These are phyloP conservation scores for Rutstroemia sp. DNA, from an alignment of 2,329 filamentous ascomycete species.

Conservation along the genomic window DNA sequence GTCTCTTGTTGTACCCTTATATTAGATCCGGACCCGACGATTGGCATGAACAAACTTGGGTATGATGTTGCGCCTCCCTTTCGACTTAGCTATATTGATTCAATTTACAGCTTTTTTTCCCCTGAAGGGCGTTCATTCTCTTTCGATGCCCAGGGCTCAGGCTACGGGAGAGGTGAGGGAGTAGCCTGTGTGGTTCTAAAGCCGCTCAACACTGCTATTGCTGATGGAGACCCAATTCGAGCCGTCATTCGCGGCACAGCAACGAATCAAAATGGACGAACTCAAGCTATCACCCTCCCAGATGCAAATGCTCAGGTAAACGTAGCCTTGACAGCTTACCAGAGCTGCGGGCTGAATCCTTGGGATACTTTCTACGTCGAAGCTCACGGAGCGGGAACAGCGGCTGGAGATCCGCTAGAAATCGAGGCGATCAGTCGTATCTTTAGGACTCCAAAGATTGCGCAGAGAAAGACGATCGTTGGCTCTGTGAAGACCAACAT, in stretches of 20 bases:
- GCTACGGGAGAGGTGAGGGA: too few species aligned
- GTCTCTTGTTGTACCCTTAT: too few species aligned
- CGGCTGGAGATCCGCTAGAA: conserved; percentile 18
- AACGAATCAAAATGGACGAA: conserved; percentile 44
- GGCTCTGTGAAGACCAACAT: conserved; percentile 22
- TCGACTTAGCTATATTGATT: too few species aligned
- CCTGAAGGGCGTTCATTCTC: too few species aligned
- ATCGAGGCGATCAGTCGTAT: conserved; percentile 5
- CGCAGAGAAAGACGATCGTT: conserved; percentile 5
- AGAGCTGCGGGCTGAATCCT: conserved; percentile 34
- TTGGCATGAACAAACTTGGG: too few species aligned
- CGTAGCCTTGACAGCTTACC: conserved; percentile 39
- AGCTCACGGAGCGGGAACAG: conserved; percentile 17
- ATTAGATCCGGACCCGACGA: too few species aligned
- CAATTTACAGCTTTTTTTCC: too few species aligned
- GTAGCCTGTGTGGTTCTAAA: too few species aligned
- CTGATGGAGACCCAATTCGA: conserved; percentile 49
- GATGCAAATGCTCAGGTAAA: conserved; percentile 36
- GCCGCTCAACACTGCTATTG: too few species aligned
- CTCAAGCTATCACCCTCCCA: conserved; percentile 46
- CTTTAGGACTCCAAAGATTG: conserved; percentile 1
- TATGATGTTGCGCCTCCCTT: too few species aligned
- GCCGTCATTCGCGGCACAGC: conserved; percentile 41
- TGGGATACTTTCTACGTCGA: conserved; percentile 9
- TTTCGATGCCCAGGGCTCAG: too few species aligned